Base-by-base conservation (phyloP, 2,329 filamentous ascomycete species). In the Lachnum nothofagi region DNA sequence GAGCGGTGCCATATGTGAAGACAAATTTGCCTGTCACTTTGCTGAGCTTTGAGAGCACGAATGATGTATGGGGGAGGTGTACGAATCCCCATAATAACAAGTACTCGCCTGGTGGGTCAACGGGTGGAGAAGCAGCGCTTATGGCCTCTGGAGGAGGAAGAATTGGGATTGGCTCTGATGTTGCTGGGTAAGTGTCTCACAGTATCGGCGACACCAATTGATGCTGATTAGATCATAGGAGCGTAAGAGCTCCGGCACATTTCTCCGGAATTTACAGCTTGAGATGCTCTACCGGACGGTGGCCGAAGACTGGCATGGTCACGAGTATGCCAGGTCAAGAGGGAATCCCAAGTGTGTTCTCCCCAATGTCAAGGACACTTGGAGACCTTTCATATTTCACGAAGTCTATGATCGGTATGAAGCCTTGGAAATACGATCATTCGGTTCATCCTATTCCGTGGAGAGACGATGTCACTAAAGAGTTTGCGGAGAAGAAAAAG, bases 271-370 rank as follows among this genome's bases (percentile, higher is more conserved):
- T 91, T 65, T 96, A 95, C 68, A 85, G 86, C 16, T 71, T 96
- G 20, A 82, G 87, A 29, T 95, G 91, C 69, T 91, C 87, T 3
- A 94, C 88, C 1, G 91, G 91, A 1, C 78, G 91, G 42, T 96
- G 91, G 89, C 88, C 89, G 1, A 95, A 94, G 67, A 77, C 80
- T 35, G 89, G 89, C 8, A 83, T 89, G 65, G 80, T 79, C 53
- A 95, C 91, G 0, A 91, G 86, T 60, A 95, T 95, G 89, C 82
- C 87, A 0, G 91, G 91, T 0, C 90, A 96, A 65, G 91, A 96
- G 64, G 91, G 90, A 0, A 82, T 96, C 25, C 83, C 88, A 1
- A 88, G 85, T 55, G 89, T 95, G 17, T 95, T 91, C 69, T 91
- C 87, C 49, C 91, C 91, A 4, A 96, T 97, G 91, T 81, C 91